Conservation (phyloP, 2,329 filamentous ascomycete species). For the Lomentospora prolificans region DNA sequence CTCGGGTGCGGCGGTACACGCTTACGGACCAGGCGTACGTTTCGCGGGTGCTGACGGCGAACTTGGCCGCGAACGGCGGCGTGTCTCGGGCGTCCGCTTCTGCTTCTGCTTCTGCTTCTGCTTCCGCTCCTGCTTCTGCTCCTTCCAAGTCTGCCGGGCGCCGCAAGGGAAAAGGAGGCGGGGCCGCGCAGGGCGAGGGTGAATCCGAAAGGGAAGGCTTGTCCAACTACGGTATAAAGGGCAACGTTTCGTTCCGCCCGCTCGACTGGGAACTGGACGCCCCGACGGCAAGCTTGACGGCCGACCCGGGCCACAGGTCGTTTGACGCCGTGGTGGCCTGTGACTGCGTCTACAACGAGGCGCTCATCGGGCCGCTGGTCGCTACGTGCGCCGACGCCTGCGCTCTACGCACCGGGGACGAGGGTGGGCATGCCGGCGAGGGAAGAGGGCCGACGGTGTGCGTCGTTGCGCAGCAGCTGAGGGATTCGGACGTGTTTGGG, state of each 20-base stretch:
- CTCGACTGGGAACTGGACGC: slow-evolving; percentile 76
- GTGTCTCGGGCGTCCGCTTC: too few relatives aligned
- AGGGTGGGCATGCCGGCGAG: slow-evolving; percentile 11
- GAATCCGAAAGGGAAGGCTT: too few relatives aligned
- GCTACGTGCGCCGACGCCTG: slow-evolving; percentile 70
- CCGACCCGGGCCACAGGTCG: slow-evolving; percentile 24
- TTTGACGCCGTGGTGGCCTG: slow-evolving; percentile 75
- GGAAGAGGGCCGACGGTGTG: slow-evolving; percentile 50
- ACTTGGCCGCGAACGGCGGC: slow-evolving; percentile 54
- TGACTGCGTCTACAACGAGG: slow-evolving; percentile 93
- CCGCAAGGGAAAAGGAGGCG: neutral
- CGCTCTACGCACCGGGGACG: slow-evolving; percentile 34
- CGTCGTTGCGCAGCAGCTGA: slow-evolving; percentile 80
- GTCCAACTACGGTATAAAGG: too few relatives aligned
- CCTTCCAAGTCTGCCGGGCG: slow-evolving; percentile 7
- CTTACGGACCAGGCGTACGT: slow-evolving; percentile 88
- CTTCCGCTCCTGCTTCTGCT: too few relatives aligned
- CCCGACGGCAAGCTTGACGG: slow-evolving; percentile 34
- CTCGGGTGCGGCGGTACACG: slow-evolving; percentile 54
- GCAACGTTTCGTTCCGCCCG: too few relatives aligned
- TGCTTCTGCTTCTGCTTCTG: too few relatives aligned
- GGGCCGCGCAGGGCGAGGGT: too few relatives aligned
- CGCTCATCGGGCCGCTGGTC: slow-evolving; percentile 72
- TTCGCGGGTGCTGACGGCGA: slow-evolving; percentile 63
- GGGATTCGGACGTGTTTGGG: slow-evolving; percentile 77